phyloP scores from a whole-genome alignment of 345 rosid genomes.

The Salix udensis region DNA sequence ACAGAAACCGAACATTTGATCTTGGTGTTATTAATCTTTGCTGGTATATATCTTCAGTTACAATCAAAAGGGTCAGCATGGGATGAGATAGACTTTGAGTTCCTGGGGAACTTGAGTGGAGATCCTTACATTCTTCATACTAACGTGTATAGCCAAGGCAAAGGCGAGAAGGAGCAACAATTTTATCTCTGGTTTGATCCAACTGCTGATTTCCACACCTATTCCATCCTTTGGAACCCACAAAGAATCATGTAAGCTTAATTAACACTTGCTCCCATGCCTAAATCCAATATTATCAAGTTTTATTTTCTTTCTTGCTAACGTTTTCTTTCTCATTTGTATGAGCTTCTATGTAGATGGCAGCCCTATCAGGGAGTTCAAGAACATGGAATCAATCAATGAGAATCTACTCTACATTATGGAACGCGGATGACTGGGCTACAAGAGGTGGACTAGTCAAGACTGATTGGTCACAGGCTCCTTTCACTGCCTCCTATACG shows the following conservation, averaged over 20 bases:
- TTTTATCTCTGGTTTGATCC: neutral
- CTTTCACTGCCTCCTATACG: neutral
- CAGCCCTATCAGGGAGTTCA: neutral
- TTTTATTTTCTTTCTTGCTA: neutral
- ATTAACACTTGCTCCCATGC: neutral
- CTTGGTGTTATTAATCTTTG: neutral
- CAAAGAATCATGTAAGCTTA: neutral
- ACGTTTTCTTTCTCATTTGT: neutral
- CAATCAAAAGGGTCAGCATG: neutral
- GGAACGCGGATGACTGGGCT: constrained; percentile 16
- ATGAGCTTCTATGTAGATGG: neutral
- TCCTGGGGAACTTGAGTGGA: neutral
- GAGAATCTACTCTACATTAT: constrained; percentile 6
- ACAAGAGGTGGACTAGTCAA: constrained; percentile 2
- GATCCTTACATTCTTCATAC: neutral
- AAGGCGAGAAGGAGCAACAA: neutral
- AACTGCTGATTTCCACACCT: neutral
- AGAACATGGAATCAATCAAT: neutral
- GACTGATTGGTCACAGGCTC: neutral
- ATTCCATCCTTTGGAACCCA: neutral
- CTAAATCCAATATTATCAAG: neutral
- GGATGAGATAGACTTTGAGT: neutral
- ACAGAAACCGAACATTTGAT: neutral
- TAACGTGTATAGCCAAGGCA: neutral
- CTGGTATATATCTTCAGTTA: neutral